phyloP scores from a whole-genome alignment of 148 eudicot species.

The Nepenthes gracilis region DNA sequence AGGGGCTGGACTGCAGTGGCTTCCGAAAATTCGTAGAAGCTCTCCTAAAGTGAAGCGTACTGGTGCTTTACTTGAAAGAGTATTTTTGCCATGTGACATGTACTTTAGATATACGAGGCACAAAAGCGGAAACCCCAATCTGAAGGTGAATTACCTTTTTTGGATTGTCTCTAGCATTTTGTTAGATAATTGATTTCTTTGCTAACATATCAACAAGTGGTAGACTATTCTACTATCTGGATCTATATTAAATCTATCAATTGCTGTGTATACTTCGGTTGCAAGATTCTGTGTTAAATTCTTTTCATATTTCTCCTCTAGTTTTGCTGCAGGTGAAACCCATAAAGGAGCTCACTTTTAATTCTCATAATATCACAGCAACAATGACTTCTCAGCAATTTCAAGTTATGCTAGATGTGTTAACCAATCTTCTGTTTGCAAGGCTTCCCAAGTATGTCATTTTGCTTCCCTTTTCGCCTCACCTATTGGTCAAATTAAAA shows the following conservation, averaged over 20 bases:
- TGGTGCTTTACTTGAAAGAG: conserved; percentile 97
- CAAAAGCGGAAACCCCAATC: conserved; percentile 85
- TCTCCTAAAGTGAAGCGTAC: conserved; percentile 98
- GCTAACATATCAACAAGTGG: too few relatives aligned
- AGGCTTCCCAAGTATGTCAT: conserved; percentile 85
- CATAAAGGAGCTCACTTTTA: conserved; percentile 87
- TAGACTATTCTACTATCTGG: not conserved
- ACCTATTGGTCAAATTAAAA: not conserved
- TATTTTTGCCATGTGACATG: conserved; percentile 99
- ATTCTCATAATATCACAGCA: conserved; percentile 86
- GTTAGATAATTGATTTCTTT: conserved; percentile 1
- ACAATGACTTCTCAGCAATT: conserved; percentile 98
- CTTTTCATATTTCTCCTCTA: not conserved
- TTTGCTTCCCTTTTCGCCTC: not conserved
- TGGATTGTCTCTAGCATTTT: conserved; percentile 3
- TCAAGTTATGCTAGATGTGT: conserved; percentile 97
- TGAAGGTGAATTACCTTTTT: conserved; percentile 40
- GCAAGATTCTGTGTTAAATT: not conserved
- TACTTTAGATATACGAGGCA: conserved; percentile 92
- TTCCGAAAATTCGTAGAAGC: conserved; percentile 87
- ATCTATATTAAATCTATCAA: not conserved
- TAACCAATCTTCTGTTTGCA: conserved; percentile 94
- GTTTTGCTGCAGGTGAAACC: conserved; percentile 79
- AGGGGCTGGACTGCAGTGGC: conserved; percentile 99
- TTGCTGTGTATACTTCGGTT: not conserved